These are phyloP conservation scores for Citrus trifoliata DNA, from an alignment of 345 rosid genomes.

Conservation along the genomic window DNA sequence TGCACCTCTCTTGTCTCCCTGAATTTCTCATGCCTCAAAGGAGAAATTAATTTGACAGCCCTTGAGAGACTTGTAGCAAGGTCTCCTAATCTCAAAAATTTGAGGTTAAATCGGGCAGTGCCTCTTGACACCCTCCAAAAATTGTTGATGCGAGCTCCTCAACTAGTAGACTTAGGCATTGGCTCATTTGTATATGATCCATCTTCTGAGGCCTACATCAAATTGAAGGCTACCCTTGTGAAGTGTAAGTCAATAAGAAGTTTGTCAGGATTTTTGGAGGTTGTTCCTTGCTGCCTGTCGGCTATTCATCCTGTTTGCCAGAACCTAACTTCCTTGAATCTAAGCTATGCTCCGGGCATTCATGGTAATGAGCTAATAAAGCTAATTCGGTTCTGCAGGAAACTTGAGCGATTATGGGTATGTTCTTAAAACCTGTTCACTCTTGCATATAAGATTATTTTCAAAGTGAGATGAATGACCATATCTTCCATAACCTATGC, in stretches of 20 bases:
- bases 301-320: slow-evolving; percentile 63
- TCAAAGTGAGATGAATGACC: not conserved
- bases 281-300: slow-evolving; percentile 53
- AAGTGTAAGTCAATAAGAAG: slow-evolving; percentile 60
- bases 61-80: slow-evolving; percentile 88
- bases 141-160: slow-evolving; percentile 64
- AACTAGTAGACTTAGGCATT: slow-evolving; percentile 75
- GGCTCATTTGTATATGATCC: slow-evolving; percentile 79
- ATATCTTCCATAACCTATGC: slow-evolving; percentile 22
- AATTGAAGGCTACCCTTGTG: slow-evolving; percentile 41
- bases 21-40: slow-evolving; percentile 92
- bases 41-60: slow-evolving; percentile 68
- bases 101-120: slow-evolving; percentile 80
- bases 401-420: slow-evolving; percentile 89
- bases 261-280: slow-evolving; percentile 90
- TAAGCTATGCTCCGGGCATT: slow-evolving; percentile 84
- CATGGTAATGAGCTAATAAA: slow-evolving; percentile 56
- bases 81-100: slow-evolving; percentile 79
- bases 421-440: slow-evolving; percentile 8
- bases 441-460: not conserved
- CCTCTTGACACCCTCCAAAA: slow-evolving; percentile 67
- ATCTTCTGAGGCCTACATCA: slow-evolving; percentile 48
- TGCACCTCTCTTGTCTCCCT: slow-evolving; percentile 72
- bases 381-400: slow-evolving; percentile 60
- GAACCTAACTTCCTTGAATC: slow-evolving; percentile 63